Evolutionary conservation across 345 rosid genomes (phyloP), one percentile per base, ranked within the genome.

Genomic region (Eucalyptus curtisii): DNA sequence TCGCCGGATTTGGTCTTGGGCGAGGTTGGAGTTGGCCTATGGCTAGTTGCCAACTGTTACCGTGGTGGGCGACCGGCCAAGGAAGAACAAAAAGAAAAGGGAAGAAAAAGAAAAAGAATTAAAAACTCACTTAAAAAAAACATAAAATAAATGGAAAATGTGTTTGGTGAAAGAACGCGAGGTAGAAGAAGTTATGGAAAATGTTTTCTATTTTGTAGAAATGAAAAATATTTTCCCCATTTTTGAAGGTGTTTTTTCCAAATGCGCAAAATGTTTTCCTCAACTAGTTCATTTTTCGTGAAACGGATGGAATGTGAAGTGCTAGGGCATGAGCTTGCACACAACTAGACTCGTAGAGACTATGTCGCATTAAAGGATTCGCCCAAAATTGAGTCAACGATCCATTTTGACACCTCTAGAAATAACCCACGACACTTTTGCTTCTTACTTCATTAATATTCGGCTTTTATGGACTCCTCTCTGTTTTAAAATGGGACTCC

Each of bases 31-130:
- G 57, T 52, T 52, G 25, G 2, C 57, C 57, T 52, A 20, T 52
- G 24, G 25, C 25, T 0, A 8, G 0, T 52, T 0, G 0, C 0
- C 0, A 1, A 20, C 7, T 0, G 5, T 52, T 9, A 52, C 5
- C 10, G 0, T 20, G 57, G 57, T 52, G 25, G 25, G 10, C 2
- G 1, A 52, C 5, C 0, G 0, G 0, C 57, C 25, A 52, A 52
- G 57, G 25, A 52, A 19, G 1, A 52, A 19, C 25, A 52, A 52
- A 52, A 52, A 0, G 10, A 19, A 52, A 52, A 52, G 2, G 4
- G 57, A 52, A 52, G 55, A 52, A 19, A 52, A 50, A 16, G 7
- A 49, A 49, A 50, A 49, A 50, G 53, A 50, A 50, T 16, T 50
- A 50, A 50, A 16, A 16, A 16, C 2, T 6, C 7, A 6, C 15